Percentiles rank a stretch among this genome's conserved stretches.
Evolutionary conservation across 1,284 basidiomycete species (phyloP).

Genomic region (Apiotrichum sp.): DNA sequence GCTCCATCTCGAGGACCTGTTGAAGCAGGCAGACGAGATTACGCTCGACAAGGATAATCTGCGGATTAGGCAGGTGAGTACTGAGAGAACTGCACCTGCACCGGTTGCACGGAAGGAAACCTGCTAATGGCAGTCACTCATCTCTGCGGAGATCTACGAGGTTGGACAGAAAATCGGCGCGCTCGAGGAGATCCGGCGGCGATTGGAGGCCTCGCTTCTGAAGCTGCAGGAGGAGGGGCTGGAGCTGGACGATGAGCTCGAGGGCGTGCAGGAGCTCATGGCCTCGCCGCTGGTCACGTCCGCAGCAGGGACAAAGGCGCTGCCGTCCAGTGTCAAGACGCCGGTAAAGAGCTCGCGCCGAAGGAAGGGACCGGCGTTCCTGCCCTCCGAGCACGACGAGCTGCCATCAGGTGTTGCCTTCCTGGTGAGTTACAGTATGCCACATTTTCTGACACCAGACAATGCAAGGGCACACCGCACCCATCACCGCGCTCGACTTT

Average conservation of each 20-base stretch:
- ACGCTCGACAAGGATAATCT: slow-evolving; percentile 81
- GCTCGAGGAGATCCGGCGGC: slow-evolving; percentile 71
- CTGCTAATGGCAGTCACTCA: slow-evolving; percentile 56
- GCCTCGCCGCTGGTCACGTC: slow-evolving; percentile 51
- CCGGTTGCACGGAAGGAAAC: too few relatives aligned
- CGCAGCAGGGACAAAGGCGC: slow-evolving; percentile 36
- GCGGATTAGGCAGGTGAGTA: slow-evolving; percentile 68
- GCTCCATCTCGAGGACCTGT: slow-evolving; percentile 72
- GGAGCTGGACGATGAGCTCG: slow-evolving; percentile 88
- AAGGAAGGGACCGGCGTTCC: slow-evolving; percentile 73
- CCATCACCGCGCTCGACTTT: slow-evolving; percentile 86
- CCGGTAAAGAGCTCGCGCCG: slow-evolving; percentile 28
- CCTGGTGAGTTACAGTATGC: slow-evolving; percentile 74
- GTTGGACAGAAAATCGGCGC: slow-evolving; percentile 82
- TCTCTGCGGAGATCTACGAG: slow-evolving; percentile 77
- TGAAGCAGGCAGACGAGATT: slow-evolving; percentile 76
- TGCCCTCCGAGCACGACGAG: slow-evolving; percentile 96
- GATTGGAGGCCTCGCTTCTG: slow-evolving; percentile 75
- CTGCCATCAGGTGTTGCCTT: slow-evolving; percentile 91
- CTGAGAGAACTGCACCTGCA: too few relatives aligned
- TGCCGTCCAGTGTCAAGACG: slow-evolving; percentile 21
- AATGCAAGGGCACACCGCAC: slow-evolving; percentile 68
- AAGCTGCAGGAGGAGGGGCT: slow-evolving; percentile 90
- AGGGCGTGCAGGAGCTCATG: slow-evolving; percentile 77
- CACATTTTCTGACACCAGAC: slow-evolving; percentile 53